A percentile compares a stretch with the other conserved stretches of the same genome.
Conservation (phyloP, 805 yeast species). For the Ogataea ganodermae region DNA sequence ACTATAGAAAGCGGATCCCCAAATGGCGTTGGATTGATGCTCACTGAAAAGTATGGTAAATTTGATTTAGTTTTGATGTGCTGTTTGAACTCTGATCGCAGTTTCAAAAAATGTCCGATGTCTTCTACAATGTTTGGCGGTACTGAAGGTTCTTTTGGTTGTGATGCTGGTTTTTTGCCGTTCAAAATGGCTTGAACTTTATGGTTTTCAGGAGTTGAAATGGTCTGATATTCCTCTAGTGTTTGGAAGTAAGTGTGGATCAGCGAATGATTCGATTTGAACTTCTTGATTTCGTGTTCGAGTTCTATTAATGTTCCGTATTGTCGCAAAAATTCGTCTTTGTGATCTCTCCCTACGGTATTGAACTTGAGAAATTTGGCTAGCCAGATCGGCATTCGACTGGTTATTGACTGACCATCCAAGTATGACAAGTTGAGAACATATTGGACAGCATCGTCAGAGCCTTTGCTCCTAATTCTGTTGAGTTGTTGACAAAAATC, state of each 20-base stretch:
- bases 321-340: slow-evolving; percentile 8
- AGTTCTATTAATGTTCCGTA: slow-evolving; percentile 9
- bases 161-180: slow-evolving; percentile 1
- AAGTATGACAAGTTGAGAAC: slow-evolving; percentile 13
- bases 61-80: slow-evolving; percentile 15
- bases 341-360: slow-evolving; percentile 7
- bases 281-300: slow-evolving; percentile 11
- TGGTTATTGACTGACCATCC: slow-evolving; percentile 3
- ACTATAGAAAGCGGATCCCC: slow-evolving; percentile 26
- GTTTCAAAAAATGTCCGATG: not conserved
- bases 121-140: not conserved
- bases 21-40: slow-evolving; percentile 21
- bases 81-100: slow-evolving; percentile 19
- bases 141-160: not conserved
- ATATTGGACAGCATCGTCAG: slow-evolving; percentile 10
- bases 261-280: slow-evolving; percentile 3
- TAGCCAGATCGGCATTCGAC: slow-evolving; percentile 22
- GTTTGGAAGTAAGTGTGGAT: slow-evolving; percentile 10
- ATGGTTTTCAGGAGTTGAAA: slow-evolving; percentile 11
- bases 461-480: slow-evolving; percentile 8
- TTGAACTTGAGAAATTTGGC: slow-evolving; percentile 12
- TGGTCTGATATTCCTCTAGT: slow-evolving; percentile 7
- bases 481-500: slow-evolving; percentile 6
- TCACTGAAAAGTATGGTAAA: slow-evolving; percentile 16
- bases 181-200: slow-evolving; percentile 9